A percentile compares a stretch with the other conserved stretches of the same genome.
Evolutionary conservation across 2,329 filamentous ascomycete genomes (phyloP).

Genomic region (Monilinia fructicola): DNA sequence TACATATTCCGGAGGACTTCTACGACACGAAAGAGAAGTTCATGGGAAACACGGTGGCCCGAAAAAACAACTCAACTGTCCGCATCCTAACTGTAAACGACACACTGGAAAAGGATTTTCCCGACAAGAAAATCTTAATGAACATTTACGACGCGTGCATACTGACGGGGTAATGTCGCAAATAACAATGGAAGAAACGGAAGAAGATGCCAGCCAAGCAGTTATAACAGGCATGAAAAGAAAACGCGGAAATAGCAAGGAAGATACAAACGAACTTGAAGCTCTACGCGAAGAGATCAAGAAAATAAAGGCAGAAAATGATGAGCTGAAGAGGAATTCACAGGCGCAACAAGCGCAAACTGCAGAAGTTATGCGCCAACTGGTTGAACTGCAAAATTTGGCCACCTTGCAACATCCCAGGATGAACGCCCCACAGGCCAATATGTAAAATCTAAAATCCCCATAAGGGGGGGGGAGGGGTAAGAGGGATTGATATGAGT

Average conservation of each 20-base stretch:
- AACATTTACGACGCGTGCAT: constrained; percentile 90
- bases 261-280: constrained; percentile 30
- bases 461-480: no score
- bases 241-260: constrained; percentile 46
- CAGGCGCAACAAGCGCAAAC: constrained; percentile 20
- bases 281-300: constrained; percentile 63
- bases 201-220: constrained; percentile 45
- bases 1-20: constrained; percentile 87
- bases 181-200: constrained; percentile 44
- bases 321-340: constrained; percentile 45
- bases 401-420: constrained; percentile 19
- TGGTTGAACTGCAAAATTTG: constrained; percentile 22
- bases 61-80: constrained; percentile 84
- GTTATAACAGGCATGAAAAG: constrained; percentile 47
- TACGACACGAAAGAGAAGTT: constrained; percentile 90
- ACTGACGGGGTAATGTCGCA: constrained; percentile 49
- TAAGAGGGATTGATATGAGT: neutral
- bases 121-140: constrained; percentile 88
- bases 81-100: constrained; percentile 83
- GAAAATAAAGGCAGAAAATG: constrained; percentile 63
- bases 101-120: constrained; percentile 88
- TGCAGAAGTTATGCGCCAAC: constrained; percentile 25
- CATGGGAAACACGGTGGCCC: constrained; percentile 71
- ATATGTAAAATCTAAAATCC: constrained; percentile 17
- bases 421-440: constrained; percentile 23